Base-by-base conservation (phyloP, 225 moss, liverwort and hornwort genomes). In the Sphagnum contortum region DNA sequence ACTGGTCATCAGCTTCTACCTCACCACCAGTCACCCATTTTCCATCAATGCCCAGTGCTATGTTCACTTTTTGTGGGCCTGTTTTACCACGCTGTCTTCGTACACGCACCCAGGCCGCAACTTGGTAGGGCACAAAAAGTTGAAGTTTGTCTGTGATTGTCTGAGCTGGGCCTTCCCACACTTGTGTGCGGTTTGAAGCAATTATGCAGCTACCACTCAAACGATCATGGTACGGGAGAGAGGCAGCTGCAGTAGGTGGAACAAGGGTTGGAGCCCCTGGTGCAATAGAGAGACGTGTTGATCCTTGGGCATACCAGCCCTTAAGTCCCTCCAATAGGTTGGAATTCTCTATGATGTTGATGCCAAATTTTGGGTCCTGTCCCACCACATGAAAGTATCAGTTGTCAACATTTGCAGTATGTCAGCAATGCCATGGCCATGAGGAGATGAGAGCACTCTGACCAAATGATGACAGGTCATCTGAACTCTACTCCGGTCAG, bases 81-180 rank as follows among this genome's bases (percentile, higher is more conserved):
- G 47, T 52, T 59, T 74, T 74, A 29, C 29, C 29, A 29, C 1
- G 29, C 29, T 29, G 29, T 29, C 29, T 29, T 47, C 65, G 65
- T 48, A 79, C 63, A 59, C 90, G 78, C 11, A 96, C 95, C 95
- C 92, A 92, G 66, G 87, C 92, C 14, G 83, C 79, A 66, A 96
- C 85, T 82, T 96, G 92, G 68, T 96, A 96, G 7, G 83, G 75
- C 68, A 88, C 83, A 57, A 85, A 81, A 8, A 77, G 79, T 74
- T 92, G 82, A 62, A 92, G 56, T 60, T 74, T 88, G 44, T 82
- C 71, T 44, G 90, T 96, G 66, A 92, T 70, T 12, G 74, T 81
- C 74, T 96, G 92, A 6, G 83, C 86, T 72, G 92, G 90, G 51
- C 95, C 95, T 73, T 96, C 92, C 90, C 90, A 96, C 64, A 74